A percentile compares a stretch with the other conserved stretches of the same genome.
Evolutionary conservation across 2,329 filamentous ascomycete genomes (phyloP).

Genomic region (Clonostachys rhizophaga): DNA sequence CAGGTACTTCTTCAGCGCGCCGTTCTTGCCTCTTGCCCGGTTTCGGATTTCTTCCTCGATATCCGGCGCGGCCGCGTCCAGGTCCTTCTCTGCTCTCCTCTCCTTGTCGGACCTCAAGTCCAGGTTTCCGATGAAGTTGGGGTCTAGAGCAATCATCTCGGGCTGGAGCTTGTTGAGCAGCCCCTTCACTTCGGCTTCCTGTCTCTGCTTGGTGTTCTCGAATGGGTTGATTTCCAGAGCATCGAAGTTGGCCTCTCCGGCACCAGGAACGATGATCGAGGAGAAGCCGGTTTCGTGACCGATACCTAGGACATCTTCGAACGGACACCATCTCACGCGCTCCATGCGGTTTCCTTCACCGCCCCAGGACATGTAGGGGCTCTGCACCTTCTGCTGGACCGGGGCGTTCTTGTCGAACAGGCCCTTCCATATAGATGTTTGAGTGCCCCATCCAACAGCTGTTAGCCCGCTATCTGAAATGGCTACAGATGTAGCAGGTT

Average conservation of each 20-base stretch:
- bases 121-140: constrained; percentile 84
- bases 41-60: constrained; percentile 64
- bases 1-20: constrained; percentile 79
- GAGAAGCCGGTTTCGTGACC: constrained; percentile 83
- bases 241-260: constrained; percentile 97
- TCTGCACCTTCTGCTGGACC: constrained; percentile 75
- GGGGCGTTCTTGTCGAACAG: constrained; percentile 71
- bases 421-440: constrained; percentile 85
- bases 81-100: constrained; percentile 69
- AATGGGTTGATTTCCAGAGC: constrained; percentile 92
- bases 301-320: constrained; percentile 86
- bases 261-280: constrained; percentile 84
- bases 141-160: constrained; percentile 94
- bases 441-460: constrained; percentile 87
- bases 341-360: constrained; percentile 79
- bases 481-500: constrained; percentile 76
- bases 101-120: constrained; percentile 78
- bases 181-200: constrained; percentile 84
- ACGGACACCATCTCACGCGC: constrained; percentile 86
- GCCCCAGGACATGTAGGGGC: constrained; percentile 91
- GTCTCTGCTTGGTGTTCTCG: constrained; percentile 87
- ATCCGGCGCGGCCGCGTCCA: constrained; percentile 63
- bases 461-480: constrained; percentile 88
- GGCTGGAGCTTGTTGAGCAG: constrained; percentile 93
- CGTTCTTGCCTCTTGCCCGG: constrained; percentile 83